phyloP scores from a whole-genome alignment of 257 asterid genomes.

The Linderniella brevidens region DNA sequence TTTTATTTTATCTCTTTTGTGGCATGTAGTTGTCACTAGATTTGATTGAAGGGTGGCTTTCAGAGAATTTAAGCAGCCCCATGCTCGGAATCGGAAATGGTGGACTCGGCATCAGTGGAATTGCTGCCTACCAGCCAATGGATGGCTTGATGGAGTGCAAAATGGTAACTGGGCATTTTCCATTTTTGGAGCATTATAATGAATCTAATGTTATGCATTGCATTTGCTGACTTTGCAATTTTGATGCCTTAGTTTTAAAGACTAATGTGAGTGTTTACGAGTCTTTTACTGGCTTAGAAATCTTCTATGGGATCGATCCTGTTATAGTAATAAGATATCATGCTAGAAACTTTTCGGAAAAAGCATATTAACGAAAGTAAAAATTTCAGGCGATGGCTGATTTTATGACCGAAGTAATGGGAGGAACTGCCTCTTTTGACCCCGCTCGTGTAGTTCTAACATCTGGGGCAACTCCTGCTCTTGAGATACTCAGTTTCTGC shows the following conservation, averaged over 20 bases:
- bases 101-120: conserved; percentile 35
- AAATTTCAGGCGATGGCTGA: conserved; percentile 64
- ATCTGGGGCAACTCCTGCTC: conserved; percentile 84
- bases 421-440: conserved; percentile 43
- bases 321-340: background rate
- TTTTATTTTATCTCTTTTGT: conserved; percentile 2
- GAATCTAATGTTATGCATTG: background rate
- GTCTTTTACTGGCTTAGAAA: too few species aligned
- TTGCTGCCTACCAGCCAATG: conserved; percentile 64
- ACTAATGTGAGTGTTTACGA: too few species aligned
- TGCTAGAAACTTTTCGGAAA: background rate
- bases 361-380: background rate
- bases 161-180: conserved; percentile 31
- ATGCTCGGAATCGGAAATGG: conserved; percentile 28
- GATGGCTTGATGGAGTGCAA: conserved; percentile 73
- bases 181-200: background rate
- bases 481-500: conserved; percentile 78
- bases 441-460: conserved; percentile 58
- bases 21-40: conserved; percentile 61
- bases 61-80: conserved; percentile 24
- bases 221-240: background rate
- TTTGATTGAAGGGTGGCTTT: conserved; percentile 73
- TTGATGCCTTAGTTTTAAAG: too few species aligned
- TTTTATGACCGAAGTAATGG: conserved; percentile 80
- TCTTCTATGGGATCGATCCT: too few species aligned